Conservation (phyloP, 2,329 filamentous ascomycete genomes). For the Cercospora sesami region DNA sequence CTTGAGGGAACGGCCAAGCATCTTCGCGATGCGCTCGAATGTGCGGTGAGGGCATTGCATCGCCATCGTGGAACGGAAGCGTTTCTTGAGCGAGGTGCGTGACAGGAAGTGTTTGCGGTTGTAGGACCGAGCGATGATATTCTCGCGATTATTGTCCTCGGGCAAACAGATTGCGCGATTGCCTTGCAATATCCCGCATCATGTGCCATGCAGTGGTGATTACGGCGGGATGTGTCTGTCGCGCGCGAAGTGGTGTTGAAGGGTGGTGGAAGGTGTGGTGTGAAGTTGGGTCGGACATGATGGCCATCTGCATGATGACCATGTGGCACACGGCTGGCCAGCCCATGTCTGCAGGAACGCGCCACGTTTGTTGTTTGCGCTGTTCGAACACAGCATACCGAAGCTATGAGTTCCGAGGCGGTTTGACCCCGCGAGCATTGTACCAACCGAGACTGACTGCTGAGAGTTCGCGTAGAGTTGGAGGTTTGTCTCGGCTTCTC, state of each 20-base stretch:
- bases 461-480: neutral
- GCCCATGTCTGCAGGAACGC: neutral
- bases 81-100: constrained; percentile 3
- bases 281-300: neutral
- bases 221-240: neutral
- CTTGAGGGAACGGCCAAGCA: neutral
- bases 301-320: constrained; percentile 1
- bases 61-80: neutral
- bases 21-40: neutral
- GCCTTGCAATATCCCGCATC: neutral
- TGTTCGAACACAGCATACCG: neutral
- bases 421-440: neutral
- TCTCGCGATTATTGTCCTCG: neutral
- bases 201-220: neutral
- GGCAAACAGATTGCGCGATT: neutral
- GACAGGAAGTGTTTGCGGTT: neutral
- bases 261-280: neutral
- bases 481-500: too few species aligned
- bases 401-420: too few species aligned
- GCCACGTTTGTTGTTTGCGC: neutral
- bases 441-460: neutral
- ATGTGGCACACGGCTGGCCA: neutral
- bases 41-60: constrained; percentile 1
- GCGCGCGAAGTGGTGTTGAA: neutral
- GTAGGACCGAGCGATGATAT: neutral